A percentile compares a stretch with the other conserved stretches of the same genome.
phyloP scores from a whole-genome alignment of 768 basidiomycete genomes.

The Serpula lacrymans region DNA sequence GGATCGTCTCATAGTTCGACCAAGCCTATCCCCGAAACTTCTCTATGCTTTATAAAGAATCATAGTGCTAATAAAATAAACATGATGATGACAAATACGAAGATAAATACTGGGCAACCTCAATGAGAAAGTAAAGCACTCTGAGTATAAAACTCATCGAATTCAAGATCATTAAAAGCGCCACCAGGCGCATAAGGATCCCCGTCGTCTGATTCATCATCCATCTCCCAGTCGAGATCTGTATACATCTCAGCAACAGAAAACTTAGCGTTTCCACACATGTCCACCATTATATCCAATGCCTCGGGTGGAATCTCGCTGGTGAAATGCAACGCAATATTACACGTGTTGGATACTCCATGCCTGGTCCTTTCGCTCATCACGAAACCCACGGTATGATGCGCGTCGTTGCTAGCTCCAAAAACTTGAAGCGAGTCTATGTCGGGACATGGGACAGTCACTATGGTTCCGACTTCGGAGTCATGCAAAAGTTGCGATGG shows the following conservation, averaged over 20 bases:
- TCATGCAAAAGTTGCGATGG: slow-evolving; percentile 12
- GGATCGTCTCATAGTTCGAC: no score
- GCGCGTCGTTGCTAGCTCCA: slow-evolving; percentile 15
- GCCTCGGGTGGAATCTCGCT: slow-evolving; percentile 15
- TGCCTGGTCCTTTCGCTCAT: slow-evolving; percentile 15
- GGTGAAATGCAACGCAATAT: slow-evolving; percentile 28
- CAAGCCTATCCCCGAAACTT: no score
- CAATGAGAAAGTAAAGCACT: background rate
- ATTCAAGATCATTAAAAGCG: slow-evolving; percentile 34
- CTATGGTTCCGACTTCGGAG: slow-evolving; percentile 9
- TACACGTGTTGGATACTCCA: slow-evolving; percentile 21
- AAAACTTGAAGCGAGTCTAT: slow-evolving; percentile 7
- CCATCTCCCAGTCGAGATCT: slow-evolving; percentile 18
- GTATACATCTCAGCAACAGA: slow-evolving; percentile 18
- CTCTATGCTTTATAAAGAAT: no score
- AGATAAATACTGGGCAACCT: no score
- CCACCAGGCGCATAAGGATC: slow-evolving; percentile 31
- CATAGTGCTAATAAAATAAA: no score
- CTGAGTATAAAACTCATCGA: slow-evolving; percentile 26
- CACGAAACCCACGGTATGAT: slow-evolving; percentile 8
- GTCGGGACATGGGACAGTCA: slow-evolving; percentile 9
- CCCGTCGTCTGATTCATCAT: slow-evolving; percentile 12
- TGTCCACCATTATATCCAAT: slow-evolving; percentile 11
- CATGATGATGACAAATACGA: no score
- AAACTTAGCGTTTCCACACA: slow-evolving; percentile 8